Conservation (phyloP, 495 filamentous ascomycete species). For the Thozetella sp. region DNA sequence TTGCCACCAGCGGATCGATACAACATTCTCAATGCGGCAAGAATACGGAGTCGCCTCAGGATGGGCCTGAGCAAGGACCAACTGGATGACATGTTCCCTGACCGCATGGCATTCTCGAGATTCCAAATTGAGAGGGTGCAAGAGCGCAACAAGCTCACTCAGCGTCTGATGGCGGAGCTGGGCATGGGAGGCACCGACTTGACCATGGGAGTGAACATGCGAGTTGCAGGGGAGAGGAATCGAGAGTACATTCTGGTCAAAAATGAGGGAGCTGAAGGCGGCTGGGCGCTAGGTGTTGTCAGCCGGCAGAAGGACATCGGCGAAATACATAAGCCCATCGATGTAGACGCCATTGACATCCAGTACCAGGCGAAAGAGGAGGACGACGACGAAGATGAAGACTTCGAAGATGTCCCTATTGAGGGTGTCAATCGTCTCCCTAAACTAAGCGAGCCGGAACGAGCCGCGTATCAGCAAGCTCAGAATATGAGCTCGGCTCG, state of each 20-base stretch:
- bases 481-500: conserved; percentile 2
- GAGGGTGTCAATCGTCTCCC: conserved; percentile 91
- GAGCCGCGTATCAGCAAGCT: conserved; percentile 15
- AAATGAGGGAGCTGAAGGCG: conserved; percentile 91
- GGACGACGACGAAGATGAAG: conserved; percentile 68
- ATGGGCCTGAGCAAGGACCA: conserved; percentile 98
- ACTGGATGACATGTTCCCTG: conserved; percentile 91
- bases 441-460: conserved; percentile 35
- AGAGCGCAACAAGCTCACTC: conserved; percentile 93
- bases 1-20: conserved; percentile 90
- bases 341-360: conserved; percentile 75
- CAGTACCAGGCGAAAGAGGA: conserved; percentile 56
- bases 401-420: conserved; percentile 95
- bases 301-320: conserved; percentile 76
- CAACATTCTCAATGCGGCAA: conserved; percentile 93
- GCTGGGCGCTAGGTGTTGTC: conserved; percentile 96
- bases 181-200: conserved; percentile 80
- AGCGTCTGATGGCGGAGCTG: conserved; percentile 91
- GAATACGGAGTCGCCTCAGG: conserved; percentile 80
- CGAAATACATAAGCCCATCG: conserved; percentile 79
- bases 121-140: conserved; percentile 95
- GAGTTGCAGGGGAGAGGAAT: conserved; percentile 87
- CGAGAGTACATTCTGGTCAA: conserved; percentile 95
- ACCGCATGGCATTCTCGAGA: conserved; percentile 94
- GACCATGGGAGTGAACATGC: conserved; percentile 60